Evolutionary conservation across 139 green algal species (phyloP), one percentile per base, ranked within the genome.

Genomic region (Ettlia oleoabundans): DNA sequence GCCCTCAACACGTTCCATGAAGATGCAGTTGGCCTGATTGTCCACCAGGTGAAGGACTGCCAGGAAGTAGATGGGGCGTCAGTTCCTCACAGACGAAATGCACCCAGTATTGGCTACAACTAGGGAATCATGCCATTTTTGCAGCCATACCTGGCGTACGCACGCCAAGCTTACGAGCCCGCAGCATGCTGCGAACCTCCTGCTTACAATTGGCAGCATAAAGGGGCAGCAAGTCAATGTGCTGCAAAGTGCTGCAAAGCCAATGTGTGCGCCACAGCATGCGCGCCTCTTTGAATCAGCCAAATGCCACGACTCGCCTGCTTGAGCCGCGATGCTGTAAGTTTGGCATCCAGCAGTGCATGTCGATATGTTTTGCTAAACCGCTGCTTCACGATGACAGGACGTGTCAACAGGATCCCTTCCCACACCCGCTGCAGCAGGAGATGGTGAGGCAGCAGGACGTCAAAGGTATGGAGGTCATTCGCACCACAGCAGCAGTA

Each of bases 311-410:
- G 38, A 13, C 3, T 55, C 22, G 19, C 75, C 58, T 61, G 4
- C 42, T 89, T 93, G 3, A 96, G 76, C 2, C 95, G 82, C 41
- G 79, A 70, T 5, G 68, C 51, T 2, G 94, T 98, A 4, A 98
- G 84, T 62, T 92, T 93, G 32, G 61, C 61, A 83, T 98, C 94
- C n/a, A 98, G 82, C 3, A 71, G 62, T 0, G 92, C 86, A 61
- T 96, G 93, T 4, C 95, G 88, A 72, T 98, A 98, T 68, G 87
- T 86, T 70, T 98, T 98, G 64, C 65, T 89, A 82, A 98, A 98
- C 7, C 95, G 85, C 78, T 98, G 87, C 84, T 98, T 98, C 2
- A 96, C 61, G 33, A 98, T 92, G 55, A 81, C 80, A 2, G 71
- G 67, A 0, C 84, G 84, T 2, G 81, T 87, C 28, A 93, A 55